phyloP scores from a whole-genome alignment of 2,329 filamentous ascomycete genomes.

The Aspergillus alliaceus region DNA sequence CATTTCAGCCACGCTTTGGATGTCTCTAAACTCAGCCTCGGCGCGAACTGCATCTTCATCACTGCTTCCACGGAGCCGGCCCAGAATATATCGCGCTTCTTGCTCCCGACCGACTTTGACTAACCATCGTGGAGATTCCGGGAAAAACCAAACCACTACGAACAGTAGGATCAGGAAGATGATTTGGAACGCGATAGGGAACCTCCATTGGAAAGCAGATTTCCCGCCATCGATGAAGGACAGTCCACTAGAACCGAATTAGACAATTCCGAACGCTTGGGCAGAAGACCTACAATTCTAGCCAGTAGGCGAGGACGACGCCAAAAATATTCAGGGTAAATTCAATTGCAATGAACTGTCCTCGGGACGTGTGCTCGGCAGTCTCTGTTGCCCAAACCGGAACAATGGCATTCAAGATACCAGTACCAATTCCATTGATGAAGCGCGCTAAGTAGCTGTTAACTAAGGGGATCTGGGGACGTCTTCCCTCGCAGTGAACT shows the following conservation, averaged over 20 bases:
- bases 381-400: constrained; percentile 73
- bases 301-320: constrained; percentile 65
- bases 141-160: constrained; percentile 63
- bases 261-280: background rate
- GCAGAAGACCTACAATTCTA: constrained; percentile 46
- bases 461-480: background rate
- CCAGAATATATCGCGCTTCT: constrained; percentile 66
- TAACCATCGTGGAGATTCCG: constrained; percentile 62
- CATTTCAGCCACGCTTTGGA: constrained; percentile 61
- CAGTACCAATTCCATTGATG: constrained; percentile 67
- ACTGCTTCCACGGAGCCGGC: constrained; percentile 61
- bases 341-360: constrained; percentile 69
- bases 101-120: constrained; percentile 65
- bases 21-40: constrained; percentile 67
- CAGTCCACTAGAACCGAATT: constrained; percentile 44
- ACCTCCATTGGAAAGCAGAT: constrained; percentile 64
- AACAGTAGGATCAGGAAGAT: constrained; percentile 61
- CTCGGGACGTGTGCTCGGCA: constrained; percentile 65
- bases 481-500: constrained; percentile 22
- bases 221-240: constrained; percentile 61
- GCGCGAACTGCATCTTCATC: constrained; percentile 55
- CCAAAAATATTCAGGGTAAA: constrained; percentile 74
- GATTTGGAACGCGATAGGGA: constrained; percentile 71
- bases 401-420: constrained; percentile 68
- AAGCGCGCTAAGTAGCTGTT: constrained; percentile 47